Conservation (phyloP, 1,284 basidiomycete species). For the Meripilus lineatus region DNA sequence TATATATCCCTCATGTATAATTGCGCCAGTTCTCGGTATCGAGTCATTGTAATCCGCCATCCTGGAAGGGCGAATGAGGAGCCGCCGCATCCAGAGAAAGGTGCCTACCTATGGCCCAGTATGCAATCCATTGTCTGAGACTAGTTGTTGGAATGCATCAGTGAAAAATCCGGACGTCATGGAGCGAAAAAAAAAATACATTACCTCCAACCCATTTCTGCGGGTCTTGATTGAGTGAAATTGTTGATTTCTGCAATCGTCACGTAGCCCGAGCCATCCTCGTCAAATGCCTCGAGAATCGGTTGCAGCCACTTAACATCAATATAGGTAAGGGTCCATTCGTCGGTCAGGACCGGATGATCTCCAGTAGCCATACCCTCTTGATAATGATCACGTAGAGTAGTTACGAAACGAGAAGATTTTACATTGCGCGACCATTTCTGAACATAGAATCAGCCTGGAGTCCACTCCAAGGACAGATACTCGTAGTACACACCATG, state of each 20-base stretch:
- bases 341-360: constrained; percentile 18
- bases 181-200: too few species aligned
- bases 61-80: too few species aligned
- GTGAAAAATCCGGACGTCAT: not conserved
- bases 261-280: too few species aligned
- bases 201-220: constrained; percentile 19
- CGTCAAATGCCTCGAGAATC: constrained; percentile 44
- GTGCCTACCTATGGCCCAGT: constrained; percentile 11
- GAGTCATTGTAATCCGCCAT: constrained; percentile 19
- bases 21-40: constrained; percentile 16
- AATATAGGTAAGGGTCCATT: constrained; percentile 42
- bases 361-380: constrained; percentile 21
- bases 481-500: too few species aligned
- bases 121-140: constrained; percentile 21
- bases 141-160: constrained; percentile 24
- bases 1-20: constrained; percentile 19
- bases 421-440: constrained; percentile 33
- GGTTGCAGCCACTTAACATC: constrained; percentile 38
- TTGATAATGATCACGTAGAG: constrained; percentile 30
- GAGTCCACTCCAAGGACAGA: not conserved
- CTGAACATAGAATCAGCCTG: constrained; percentile 13
- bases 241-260: constrained; percentile 43
- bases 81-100: too few species aligned
- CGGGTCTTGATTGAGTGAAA: constrained; percentile 26
- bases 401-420: constrained; percentile 30